Conservation (phyloP, 352 stramenopile species). For the Pythium apleroticum region DNA sequence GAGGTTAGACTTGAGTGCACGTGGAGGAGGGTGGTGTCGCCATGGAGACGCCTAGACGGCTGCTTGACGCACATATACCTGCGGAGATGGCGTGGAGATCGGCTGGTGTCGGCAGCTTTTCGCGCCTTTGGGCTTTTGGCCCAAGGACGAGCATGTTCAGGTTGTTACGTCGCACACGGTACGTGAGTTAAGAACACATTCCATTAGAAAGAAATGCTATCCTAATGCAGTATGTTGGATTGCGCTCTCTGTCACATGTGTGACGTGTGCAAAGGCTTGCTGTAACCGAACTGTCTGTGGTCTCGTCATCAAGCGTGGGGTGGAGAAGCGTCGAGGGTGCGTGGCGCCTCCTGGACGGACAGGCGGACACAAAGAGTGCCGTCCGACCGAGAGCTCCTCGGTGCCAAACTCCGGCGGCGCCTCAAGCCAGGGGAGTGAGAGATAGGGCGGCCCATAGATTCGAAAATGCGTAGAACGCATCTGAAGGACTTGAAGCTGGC, state of each 20-base stretch:
- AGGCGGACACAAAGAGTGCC: not conserved
- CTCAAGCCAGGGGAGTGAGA: too few relatives aligned
- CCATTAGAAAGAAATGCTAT: not conserved
- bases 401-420: too few relatives aligned
- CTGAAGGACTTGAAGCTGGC: not conserved
- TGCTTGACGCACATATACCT: slow-evolving; percentile 7
- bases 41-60: not conserved
- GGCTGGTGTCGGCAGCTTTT: slow-evolving; percentile 25
- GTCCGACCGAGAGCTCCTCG: too few relatives aligned
- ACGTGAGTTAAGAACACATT: slow-evolving; percentile 5
- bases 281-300: not conserved
- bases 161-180: slow-evolving; percentile 20
- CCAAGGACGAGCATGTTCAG: not conserved
- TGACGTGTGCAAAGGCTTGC: slow-evolving; percentile 7
- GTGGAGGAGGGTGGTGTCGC: not conserved
- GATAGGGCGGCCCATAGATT: too few relatives aligned
- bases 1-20: not conserved
- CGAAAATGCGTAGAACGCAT: too few relatives aligned
- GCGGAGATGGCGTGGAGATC: slow-evolving; percentile 3
- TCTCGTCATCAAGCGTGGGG: not conserved
- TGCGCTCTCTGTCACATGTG: slow-evolving; percentile 5
- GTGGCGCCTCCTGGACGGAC: not conserved
- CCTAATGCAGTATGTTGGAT: slow-evolving; percentile 7
- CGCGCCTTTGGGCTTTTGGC: slow-evolving; percentile 17
- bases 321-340: not conserved